These are phyloP conservation scores for Leucocoprinus leucothites DNA, from an alignment of 768 basidiomycete genomes.

Conservation along the genomic window DNA sequence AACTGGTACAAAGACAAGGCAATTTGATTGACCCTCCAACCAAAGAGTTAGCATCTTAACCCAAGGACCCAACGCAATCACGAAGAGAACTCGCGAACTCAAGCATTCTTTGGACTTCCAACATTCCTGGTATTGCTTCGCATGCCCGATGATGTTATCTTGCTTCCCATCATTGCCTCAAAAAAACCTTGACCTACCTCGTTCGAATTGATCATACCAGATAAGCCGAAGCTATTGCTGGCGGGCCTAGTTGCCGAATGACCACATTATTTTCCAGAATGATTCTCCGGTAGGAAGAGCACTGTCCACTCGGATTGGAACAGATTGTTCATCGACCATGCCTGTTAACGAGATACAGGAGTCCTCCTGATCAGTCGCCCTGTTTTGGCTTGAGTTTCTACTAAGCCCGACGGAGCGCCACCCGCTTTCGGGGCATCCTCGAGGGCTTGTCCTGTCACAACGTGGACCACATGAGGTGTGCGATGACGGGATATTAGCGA, in stretches of 20 bases:
- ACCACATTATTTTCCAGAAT: not conserved
- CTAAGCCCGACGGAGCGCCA: not conserved
- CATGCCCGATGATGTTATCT: not conserved
- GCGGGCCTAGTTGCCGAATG: not conserved
- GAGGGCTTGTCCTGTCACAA: constrained; percentile 6
- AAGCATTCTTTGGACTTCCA: constrained; percentile 5
- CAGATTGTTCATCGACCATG: not conserved
- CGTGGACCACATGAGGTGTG: constrained; percentile 8
- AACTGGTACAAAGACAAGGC: too few species aligned
- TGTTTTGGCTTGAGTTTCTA: not conserved
- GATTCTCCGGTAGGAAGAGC: not conserved
- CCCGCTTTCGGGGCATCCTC: constrained; percentile 1
- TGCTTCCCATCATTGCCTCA: constrained; percentile 1
- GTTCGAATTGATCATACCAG: constrained; percentile 1
- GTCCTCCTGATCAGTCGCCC: not conserved
- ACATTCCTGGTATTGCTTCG: not conserved
- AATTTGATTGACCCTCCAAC: too few species aligned
- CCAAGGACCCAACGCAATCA: too few species aligned
- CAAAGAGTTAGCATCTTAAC: too few species aligned
- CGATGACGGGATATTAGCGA: constrained; percentile 6
- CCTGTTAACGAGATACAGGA: not conserved
- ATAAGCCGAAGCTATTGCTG: not conserved
- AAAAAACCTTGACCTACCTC: not conserved
- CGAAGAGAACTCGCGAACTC: too few species aligned
- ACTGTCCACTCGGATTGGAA: not conserved